A percentile compares a stretch with the other conserved stretches of the same genome.
Evolutionary conservation across 768 basidiomycete species (phyloP).

Genomic region (Cytidiella melzeri): DNA sequence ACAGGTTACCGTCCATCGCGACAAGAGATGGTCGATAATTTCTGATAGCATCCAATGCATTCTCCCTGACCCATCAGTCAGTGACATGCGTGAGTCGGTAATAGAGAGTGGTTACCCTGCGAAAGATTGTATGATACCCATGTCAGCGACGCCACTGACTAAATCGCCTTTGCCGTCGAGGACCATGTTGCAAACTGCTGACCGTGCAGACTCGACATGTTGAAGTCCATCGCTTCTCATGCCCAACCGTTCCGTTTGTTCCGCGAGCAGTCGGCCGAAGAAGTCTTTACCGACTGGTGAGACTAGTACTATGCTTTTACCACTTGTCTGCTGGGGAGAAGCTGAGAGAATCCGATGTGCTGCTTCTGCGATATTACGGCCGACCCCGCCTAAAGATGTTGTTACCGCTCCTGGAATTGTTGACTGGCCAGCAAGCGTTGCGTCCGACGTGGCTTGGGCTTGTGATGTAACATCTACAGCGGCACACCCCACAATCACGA

Average conservation of each 20-base stretch:
- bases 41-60: slow-evolving; percentile 50
- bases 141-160: slow-evolving; percentile 87
- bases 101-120: slow-evolving; percentile 32
- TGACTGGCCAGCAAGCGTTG: slow-evolving; percentile 44
- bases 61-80: not conserved
- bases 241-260: slow-evolving; percentile 53
- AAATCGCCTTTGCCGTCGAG: slow-evolving; percentile 68
- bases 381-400: slow-evolving; percentile 82
- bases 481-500: slow-evolving; percentile 79
- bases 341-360: slow-evolving; percentile 57
- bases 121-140: slow-evolving; percentile 60
- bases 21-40: slow-evolving; percentile 50
- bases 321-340: slow-evolving; percentile 16
- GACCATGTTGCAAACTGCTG: slow-evolving; percentile 85
- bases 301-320: slow-evolving; percentile 55
- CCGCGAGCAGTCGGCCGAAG: slow-evolving; percentile 61
- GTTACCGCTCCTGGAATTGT: slow-evolving; percentile 76
- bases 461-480: slow-evolving; percentile 83
- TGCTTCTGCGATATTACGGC: slow-evolving; percentile 92
- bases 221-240: slow-evolving; percentile 81
- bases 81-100: not conserved
- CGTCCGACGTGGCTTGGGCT: slow-evolving; percentile 28
- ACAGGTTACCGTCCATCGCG: slow-evolving; percentile 74
- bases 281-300: slow-evolving; percentile 73
- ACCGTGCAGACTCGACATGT: slow-evolving; percentile 33